Evolutionary conservation across 345 rosid species (phyloP), one percentile per base, ranked within the genome.

Genomic region (Cardamine chenopodiifolia): DNA sequence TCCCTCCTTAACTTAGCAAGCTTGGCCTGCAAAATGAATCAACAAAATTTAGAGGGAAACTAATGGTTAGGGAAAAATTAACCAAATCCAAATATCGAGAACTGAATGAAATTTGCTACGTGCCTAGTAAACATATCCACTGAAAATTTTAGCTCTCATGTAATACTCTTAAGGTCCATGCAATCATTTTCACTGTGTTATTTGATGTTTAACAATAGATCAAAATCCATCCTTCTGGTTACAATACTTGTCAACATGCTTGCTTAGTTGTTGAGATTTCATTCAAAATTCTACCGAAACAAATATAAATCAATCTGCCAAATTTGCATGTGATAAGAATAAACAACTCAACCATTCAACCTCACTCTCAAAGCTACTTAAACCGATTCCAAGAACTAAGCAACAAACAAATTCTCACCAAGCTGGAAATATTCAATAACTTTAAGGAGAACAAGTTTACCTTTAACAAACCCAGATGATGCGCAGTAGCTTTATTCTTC

Each of bases 401-500:
- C 37, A 29, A 64, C 60, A 45, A 19, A 10, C 17, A 47, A 65
- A 31, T 31, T 53, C 35, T 19, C 12, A 22, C 12, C 12, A 8
- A 28, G 12, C 9, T 49, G 25, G 12, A 19, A 22, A 55, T 25
- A 18, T 32, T 19, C 9, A 34, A 58, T 17, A 28, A 40, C 28
- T 25, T 48, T 20, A 28, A 40, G 6, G 13, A 56, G 15, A 55
- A 26, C 1, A 74, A 2, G 6, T 17, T 23, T 68, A 92, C 99
- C 99, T 92, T 95, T 42, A 95, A 90, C 89, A 92, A 83, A 45
- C 99, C 97, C 56, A 95, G 80, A 84, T 95, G 99, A 81, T 95
- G 99, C 13, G 99, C 85, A 1, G 99, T 95, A 7, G 99, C 99
- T 84, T 95, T 95, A 79, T 95, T 95, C 87, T 95, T 95, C 77